Conservation (phyloP, 345 rosid genomes). For the Eucalyptus pauciflora region DNA sequence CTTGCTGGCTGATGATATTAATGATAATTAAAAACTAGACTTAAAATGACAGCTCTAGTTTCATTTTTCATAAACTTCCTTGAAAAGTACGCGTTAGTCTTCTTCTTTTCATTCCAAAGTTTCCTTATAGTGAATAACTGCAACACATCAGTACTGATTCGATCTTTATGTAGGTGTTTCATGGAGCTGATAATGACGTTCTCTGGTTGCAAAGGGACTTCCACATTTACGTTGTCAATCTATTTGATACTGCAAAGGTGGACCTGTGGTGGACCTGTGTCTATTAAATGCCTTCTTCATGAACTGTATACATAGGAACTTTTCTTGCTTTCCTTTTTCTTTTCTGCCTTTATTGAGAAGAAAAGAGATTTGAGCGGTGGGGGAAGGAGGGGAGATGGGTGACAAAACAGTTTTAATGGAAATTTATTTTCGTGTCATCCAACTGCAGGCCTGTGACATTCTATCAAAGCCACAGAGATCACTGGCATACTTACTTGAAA, state of each 20-base stretch:
- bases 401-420: not conserved
- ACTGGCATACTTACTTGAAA: conserved; percentile 78
- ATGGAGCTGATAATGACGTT: conserved; percentile 92
- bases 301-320: not conserved
- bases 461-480: conserved; percentile 85
- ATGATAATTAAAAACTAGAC: not conserved
- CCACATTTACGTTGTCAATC: conserved; percentile 81
- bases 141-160: not conserved
- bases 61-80: not conserved
- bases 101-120: not conserved
- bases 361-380: not conserved
- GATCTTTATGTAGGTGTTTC: conserved; percentile 60
- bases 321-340: not conserved
- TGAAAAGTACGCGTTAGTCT: not conserved
- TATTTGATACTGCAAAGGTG: conserved; percentile 96
- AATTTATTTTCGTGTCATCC: not conserved
- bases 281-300: not conserved
- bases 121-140: not conserved
- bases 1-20: not conserved
- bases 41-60: not conserved
- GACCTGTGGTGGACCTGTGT: conserved; percentile 24
- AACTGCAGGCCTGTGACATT: conserved; percentile 72
- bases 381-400: not conserved
- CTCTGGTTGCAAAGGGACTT: conserved; percentile 96
- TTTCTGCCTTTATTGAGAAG: not conserved